Percentiles rank a stretch among this genome's conserved stretches.
phyloP scores from a whole-genome alignment of 2,329 filamentous ascomycete genomes.

The Stylonectria norvegica region DNA sequence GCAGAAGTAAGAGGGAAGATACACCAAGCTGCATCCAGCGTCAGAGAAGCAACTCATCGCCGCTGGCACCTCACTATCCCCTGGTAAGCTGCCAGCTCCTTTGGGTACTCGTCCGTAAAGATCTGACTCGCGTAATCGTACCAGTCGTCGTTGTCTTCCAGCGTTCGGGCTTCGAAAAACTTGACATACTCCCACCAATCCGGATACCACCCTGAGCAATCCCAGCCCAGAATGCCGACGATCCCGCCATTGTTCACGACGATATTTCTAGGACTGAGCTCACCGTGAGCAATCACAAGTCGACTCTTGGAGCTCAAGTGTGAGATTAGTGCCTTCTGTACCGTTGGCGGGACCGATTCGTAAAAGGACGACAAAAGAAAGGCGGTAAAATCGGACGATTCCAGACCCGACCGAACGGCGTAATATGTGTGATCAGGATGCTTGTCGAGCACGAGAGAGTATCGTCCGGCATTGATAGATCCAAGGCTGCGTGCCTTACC shows the following conservation, averaged over 20 bases:
- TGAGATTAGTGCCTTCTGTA: conserved; percentile 19
- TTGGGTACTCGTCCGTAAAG: conserved; percentile 22
- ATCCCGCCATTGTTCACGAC: conserved; percentile 25
- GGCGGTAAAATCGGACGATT: conserved; percentile 20
- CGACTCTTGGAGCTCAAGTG: conserved; percentile 15
- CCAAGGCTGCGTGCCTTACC: conserved; percentile 14
- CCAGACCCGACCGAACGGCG: conserved; percentile 20
- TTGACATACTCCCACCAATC: conserved; percentile 36
- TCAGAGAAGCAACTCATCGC: conserved; percentile 16
- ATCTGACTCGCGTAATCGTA: conserved; percentile 30
- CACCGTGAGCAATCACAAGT: conserved; percentile 24
- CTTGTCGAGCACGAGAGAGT: conserved; percentile 27
- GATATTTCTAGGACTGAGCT: conserved; percentile 29
- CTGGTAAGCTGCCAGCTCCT: conserved; percentile 31
- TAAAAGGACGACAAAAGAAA: conserved; percentile 27
- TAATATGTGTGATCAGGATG: conserved; percentile 28
- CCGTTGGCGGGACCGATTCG: conserved; percentile 20
- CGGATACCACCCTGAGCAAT: conserved; percentile 32
- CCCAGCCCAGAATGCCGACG: conserved; percentile 29
- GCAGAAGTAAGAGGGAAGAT: too few relatives aligned
- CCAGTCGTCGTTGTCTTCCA: conserved; percentile 28
- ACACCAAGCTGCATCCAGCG: too few relatives aligned
- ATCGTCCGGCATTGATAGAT: conserved; percentile 14
- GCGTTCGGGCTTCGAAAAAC: conserved; percentile 32
- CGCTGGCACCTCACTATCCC: conserved; percentile 28